phyloP scores from a whole-genome alignment of 192 early-diverging fungal species.

The Linnemannia elongata region DNA sequence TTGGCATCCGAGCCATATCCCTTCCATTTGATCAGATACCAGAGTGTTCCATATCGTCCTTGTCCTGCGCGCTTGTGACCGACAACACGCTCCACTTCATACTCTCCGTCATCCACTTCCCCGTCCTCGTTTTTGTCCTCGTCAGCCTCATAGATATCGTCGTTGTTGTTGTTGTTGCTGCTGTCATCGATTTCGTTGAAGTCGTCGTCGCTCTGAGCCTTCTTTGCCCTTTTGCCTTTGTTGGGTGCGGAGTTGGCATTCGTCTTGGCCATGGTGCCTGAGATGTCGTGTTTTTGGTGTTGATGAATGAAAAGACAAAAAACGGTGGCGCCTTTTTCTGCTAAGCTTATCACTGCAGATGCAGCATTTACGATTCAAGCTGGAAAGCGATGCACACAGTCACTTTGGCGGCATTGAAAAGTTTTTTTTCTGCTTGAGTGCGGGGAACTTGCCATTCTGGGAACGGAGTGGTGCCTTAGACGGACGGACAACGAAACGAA shows the following conservation, averaged over 20 bases:
- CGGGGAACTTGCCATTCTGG: slow-evolving; percentile 2
- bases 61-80: slow-evolving; percentile 15
- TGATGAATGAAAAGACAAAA: not conserved
- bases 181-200: not conserved
- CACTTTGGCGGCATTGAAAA: not conserved
- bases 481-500: not conserved
- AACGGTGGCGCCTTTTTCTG: not conserved
- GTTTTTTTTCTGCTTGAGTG: not conserved
- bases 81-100: slow-evolving; percentile 44
- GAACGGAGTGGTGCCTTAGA: slow-evolving; percentile 1
- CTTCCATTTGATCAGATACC: slow-evolving; percentile 53
- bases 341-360: not conserved
- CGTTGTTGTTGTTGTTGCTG: not conserved
- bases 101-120: slow-evolving; percentile 8
- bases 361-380: not conserved
- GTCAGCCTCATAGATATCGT: not conserved
- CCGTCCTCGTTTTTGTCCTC: slow-evolving; percentile 1
- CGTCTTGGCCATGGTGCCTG: not conserved
- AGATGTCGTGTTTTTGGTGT: not conserved
- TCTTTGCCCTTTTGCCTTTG: not conserved
- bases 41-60: not conserved
- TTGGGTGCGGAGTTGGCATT: not conserved
- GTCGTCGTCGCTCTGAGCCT: not conserved
- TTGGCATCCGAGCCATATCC: slow-evolving; percentile 39
- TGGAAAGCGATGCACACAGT: not conserved